Base-by-base conservation (phyloP, 1,284 basidiomycete species). In the Sporisorium exsertum region DNA sequence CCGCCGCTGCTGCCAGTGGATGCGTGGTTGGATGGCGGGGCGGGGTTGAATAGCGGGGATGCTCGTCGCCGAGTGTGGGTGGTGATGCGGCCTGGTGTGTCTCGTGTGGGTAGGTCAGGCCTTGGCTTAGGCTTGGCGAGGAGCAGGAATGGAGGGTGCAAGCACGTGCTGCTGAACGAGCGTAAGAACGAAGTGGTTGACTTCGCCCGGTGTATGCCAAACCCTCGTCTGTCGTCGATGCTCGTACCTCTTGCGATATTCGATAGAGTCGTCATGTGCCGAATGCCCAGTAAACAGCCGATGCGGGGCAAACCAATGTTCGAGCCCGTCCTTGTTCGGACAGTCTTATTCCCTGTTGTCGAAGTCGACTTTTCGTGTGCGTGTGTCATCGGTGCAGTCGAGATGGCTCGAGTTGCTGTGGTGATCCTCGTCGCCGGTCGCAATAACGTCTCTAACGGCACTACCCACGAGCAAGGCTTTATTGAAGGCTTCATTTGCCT, bases 401-500 rank as follows among this genome's bases (percentile, higher is more conserved):
- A 26, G 1, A 49, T 49, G 8, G 26, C n/a, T 0, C 32, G 46
- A 29, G 35, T 24, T 9, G 56, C 12, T 43, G 13, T 26, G 24
- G 9, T 50, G 26, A 22, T 12, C 1, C 24, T 27, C 15, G 43
- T 13, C 27, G 16, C 51, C 13, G 37, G 3, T 20, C 26, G 7
- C 8, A 18, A 26, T 18, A 32, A 35, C 0, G 37, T 18, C 7
- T 51, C 26, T 33, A 53, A 51, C 5, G 20, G 8, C 24, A n/a
- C 32, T 32, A 18, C 35, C 46, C 33, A 40, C 4, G 42, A 43
- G 43, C 22, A 54, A 12, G 50, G 46, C 24, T 54, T 46, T 65
- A 71, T 58, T 45, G 63, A 71, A 29, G 54, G 54, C 26, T 40
- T 64, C 67, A 70, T 70, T 16, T 33, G 42, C 20, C 52, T 22